These are phyloP conservation scores for Fonsecaea pugnacius DNA, from an alignment of 2,329 filamentous ascomycete genomes.

Conservation along the genomic window DNA sequence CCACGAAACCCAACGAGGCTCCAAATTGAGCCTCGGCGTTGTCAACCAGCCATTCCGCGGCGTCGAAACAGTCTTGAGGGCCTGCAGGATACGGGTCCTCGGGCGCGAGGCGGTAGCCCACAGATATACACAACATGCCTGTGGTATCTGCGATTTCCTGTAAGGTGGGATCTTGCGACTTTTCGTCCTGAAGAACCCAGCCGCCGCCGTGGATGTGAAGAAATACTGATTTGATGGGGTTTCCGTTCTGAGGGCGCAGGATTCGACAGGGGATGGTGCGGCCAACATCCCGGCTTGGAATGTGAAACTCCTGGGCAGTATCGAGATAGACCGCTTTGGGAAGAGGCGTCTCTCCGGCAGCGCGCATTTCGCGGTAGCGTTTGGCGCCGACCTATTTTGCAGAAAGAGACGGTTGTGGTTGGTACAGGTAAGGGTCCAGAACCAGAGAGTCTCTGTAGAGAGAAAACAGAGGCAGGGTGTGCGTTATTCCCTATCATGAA, in stretches of 20 bases:
- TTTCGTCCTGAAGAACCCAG: constrained; percentile 44
- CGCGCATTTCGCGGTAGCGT: constrained; percentile 60
- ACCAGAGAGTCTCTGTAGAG: background rate
- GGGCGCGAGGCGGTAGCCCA: constrained; percentile 65
- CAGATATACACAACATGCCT: constrained; percentile 56
- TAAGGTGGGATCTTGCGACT: constrained; percentile 54
- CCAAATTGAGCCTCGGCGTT: constrained; percentile 51
- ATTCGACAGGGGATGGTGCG: constrained; percentile 59
- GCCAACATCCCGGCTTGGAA: constrained; percentile 59
- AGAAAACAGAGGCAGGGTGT: background rate
- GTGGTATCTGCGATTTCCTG: constrained; percentile 56
- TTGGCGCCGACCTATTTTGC: constrained; percentile 54
- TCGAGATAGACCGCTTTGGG: constrained; percentile 54
- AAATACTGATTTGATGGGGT: constrained; percentile 51
- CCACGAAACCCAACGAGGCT: constrained; percentile 50
- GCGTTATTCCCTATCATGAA: background rate
- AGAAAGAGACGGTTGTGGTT: constrained; percentile 4
- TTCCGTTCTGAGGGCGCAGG: constrained; percentile 55
- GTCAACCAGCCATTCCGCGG: constrained; percentile 58
- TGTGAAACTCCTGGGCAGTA: constrained; percentile 51
- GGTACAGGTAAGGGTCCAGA: background rate
- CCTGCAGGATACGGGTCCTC: constrained; percentile 62
- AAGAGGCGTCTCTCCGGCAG: constrained; percentile 58
- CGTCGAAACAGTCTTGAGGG: constrained; percentile 63
- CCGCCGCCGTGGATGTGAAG: constrained; percentile 62